Base-by-base conservation (phyloP, 2,329 filamentous ascomycete species). In the Fusarium sambucinum region DNA sequence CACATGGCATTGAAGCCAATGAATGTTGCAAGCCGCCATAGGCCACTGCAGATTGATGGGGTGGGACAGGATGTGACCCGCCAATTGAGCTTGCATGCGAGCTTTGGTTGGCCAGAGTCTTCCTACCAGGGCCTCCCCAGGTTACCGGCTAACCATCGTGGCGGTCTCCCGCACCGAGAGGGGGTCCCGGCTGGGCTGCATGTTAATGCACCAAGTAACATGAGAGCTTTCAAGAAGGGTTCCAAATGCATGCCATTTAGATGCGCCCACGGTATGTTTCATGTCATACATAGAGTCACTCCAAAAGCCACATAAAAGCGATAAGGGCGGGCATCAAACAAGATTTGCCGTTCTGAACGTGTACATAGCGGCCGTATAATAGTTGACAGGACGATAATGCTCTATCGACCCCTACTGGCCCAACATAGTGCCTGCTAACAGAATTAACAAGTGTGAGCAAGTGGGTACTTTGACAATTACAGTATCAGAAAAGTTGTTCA, bases 141-240 rank as follows among this genome's bases (percentile, higher is more conserved):
- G 33, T 33, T 52, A 50, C 63, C 48, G 68, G 59, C 44, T 61
- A 25, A 60, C 55, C 67, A 65, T 47, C 61, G 61, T 71, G 66
- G 68, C 63, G 59, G 58, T 68, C 69, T 66, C 50, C 29, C 59
- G 62, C 62, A 69, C 23, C 47, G 27, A 51, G 33, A 50, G 47
- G 50, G 35, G 47, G n/a, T 30, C 52, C 37, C 23, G 17, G 10
- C 17, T 27, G 54, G 63, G 64, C 59, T 55, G 47, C 65, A 66
- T 54, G 46, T 50, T 68, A 27, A 19, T 44, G 50, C 59, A 51
- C 40, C 63, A 66, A 66, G 53, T 52, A 53, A 56, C n/a, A 72
- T 68, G 58, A 65, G 53, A 32, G 48, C 61, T 54, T 56, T 40
- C 59, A 58, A 50, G 47, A 53, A 57, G 57, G 44, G 53, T 50